A percentile compares a stretch with the other conserved stretches of the same genome.
These are phyloP conservation scores for Euphorbia pulcherrima DNA, from an alignment of 345 rosid genomes.

Conservation along the genomic window DNA sequence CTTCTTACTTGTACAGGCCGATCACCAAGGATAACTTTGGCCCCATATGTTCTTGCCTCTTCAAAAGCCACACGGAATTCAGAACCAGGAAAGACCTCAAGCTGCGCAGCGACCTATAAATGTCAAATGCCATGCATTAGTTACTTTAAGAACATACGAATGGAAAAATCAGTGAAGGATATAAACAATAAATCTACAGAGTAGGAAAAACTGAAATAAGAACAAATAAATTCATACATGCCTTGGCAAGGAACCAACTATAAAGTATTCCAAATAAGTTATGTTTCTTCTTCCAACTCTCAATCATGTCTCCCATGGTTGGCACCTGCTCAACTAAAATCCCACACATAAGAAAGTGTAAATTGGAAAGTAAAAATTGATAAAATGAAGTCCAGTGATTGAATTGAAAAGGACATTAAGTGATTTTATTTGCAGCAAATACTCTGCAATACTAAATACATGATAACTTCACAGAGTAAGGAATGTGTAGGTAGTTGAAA, in stretches of 20 bases:
- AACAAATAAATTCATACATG: slow-evolving; percentile 14
- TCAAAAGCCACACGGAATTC: slow-evolving; percentile 92
- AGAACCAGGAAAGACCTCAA: slow-evolving; percentile 84
- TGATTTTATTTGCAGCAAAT: neutral
- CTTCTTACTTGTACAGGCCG: slow-evolving; percentile 76
- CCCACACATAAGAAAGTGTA: slow-evolving; percentile 9
- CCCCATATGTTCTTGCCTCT: slow-evolving; percentile 79
- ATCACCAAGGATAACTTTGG: slow-evolving; percentile 86
- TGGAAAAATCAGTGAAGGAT: neutral
- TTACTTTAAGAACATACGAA: neutral
- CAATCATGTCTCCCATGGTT: slow-evolving; percentile 79
- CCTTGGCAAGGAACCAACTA: slow-evolving; percentile 98
- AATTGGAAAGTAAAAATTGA: neutral
- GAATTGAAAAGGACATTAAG: too few species aligned
- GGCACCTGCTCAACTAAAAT: slow-evolving; percentile 61
- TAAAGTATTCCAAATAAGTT: slow-evolving; percentile 84
- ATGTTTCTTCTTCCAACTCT: slow-evolving; percentile 86
- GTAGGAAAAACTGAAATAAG: neutral
- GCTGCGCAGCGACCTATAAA: slow-evolving; percentile 67
- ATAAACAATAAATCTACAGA: neutral
- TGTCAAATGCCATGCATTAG: neutral
- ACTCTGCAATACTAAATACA: neutral
- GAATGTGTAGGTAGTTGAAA: neutral
- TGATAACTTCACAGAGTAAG: too few species aligned
- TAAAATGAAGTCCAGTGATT: too few species aligned